Evolutionary conservation across 805 yeast species (phyloP).

Genomic region (Ogataea populi-albae): DNA sequence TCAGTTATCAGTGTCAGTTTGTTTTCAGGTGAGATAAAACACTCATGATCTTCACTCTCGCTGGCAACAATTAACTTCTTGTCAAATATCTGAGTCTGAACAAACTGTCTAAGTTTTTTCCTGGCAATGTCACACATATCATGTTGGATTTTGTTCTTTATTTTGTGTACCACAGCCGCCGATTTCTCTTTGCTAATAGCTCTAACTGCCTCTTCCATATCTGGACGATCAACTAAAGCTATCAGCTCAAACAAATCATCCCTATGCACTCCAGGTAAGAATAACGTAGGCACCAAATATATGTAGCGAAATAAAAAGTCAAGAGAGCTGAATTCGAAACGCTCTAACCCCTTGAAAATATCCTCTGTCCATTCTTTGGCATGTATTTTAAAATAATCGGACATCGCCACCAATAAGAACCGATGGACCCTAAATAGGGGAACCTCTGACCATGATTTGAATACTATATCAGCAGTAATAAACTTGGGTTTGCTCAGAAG

Average conservation of each 20-base stretch:
- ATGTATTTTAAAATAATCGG: conserved; percentile 6
- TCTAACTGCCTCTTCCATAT: conserved; percentile 31
- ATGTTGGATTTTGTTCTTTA: conserved; percentile 33
- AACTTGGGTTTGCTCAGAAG: conserved; percentile 31
- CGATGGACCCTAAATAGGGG: conserved; percentile 33
- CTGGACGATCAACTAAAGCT: conserved; percentile 36
- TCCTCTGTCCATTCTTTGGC: conserved; percentile 2
- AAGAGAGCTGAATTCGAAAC: conserved; percentile 30
- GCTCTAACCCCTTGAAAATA: conserved; percentile 1
- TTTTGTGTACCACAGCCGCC: conserved; percentile 26
- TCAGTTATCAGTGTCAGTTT: conserved; percentile 21
- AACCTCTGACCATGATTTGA: conserved; percentile 19
- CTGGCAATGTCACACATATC: conserved; percentile 37
- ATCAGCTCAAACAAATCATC: conserved; percentile 33
- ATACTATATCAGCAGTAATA: conserved; percentile 34
- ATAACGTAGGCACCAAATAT: conserved; percentile 29
- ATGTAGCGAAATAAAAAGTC: conserved; percentile 30
- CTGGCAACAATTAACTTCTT: conserved; percentile 10
- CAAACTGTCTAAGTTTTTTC: conserved; percentile 32
- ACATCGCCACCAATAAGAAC: conserved; percentile 38
- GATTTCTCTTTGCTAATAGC: conserved; percentile 21
- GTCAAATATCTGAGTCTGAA: conserved; percentile 25
- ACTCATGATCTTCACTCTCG: conserved; percentile 1
- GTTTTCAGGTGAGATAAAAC: conserved; percentile 21
- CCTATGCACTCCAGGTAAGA: conserved; percentile 32